Conservation (phyloP, 2,329 filamentous ascomycete species). For the Botrytis cinerea region DNA sequence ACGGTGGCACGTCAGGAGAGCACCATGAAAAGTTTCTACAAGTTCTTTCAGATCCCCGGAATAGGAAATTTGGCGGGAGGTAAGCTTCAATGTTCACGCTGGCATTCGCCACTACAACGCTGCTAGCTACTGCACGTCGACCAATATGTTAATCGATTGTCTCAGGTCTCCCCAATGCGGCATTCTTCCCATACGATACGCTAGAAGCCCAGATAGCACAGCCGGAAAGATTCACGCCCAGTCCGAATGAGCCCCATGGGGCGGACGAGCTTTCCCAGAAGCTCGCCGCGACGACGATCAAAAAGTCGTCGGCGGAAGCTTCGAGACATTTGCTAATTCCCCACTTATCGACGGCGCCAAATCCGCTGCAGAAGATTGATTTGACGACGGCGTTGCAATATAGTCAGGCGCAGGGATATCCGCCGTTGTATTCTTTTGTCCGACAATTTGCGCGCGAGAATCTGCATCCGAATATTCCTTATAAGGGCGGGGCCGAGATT, state of each 20-base stretch:
- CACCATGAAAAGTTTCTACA: slow-evolving; percentile 79
- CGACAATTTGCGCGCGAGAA: slow-evolving; percentile 75
- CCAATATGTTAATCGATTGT: slow-evolving; percentile 26
- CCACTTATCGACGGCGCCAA: slow-evolving; percentile 59
- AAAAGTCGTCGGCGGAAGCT: slow-evolving; percentile 33
- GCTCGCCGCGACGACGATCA: slow-evolving; percentile 42
- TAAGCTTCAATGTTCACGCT: slow-evolving; percentile 42
- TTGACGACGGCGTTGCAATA: slow-evolving; percentile 83
- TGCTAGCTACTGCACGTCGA: background rate
- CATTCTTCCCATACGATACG: slow-evolving; percentile 88
- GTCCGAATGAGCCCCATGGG: slow-evolving; percentile 58
- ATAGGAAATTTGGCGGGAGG: slow-evolving; percentile 64
- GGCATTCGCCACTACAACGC: background rate
- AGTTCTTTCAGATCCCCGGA: slow-evolving; percentile 71
- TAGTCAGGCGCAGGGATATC: slow-evolving; percentile 79
- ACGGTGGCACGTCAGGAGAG: slow-evolving; percentile 66
- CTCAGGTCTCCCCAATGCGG: slow-evolving; percentile 71
- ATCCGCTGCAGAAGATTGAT: slow-evolving; percentile 73
- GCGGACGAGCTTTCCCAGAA: slow-evolving; percentile 39
- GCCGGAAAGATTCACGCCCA: slow-evolving; percentile 72
- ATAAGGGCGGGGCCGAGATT: slow-evolving; percentile 73
- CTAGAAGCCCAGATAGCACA: slow-evolving; percentile 79
- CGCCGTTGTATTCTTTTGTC: slow-evolving; percentile 74
- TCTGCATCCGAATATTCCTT: slow-evolving; percentile 80
- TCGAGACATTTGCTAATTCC: slow-evolving; percentile 66